Percentiles rank a stretch among this genome's conserved stretches.
Evolutionary conservation across 2,329 filamentous ascomycete species (phyloP).

Genomic region (Dactylellina haptotyla): DNA sequence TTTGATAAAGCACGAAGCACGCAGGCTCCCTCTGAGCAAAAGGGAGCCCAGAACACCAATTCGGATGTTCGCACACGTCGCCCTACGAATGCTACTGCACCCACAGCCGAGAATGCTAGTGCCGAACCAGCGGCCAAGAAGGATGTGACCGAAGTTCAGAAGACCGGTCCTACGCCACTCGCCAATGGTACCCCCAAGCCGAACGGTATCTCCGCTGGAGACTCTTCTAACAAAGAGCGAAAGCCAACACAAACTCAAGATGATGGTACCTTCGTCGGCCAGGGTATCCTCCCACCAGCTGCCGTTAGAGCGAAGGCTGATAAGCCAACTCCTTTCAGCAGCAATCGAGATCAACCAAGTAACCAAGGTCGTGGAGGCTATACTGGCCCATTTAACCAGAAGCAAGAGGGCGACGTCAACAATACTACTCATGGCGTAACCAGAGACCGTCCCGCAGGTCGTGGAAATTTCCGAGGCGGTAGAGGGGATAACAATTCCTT

Average conservation of each 20-base stretch:
- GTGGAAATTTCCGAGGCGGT: constrained; percentile 55
- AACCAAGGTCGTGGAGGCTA: constrained; percentile 21
- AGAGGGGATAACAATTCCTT: constrained; percentile 51
- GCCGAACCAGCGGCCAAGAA: constrained; percentile 26
- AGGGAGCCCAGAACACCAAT: constrained; percentile 23
- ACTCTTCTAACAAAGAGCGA: constrained; percentile 32
- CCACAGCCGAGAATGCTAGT: constrained; percentile 17
- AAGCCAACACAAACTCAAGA: constrained; percentile 42
- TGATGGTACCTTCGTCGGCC: constrained; percentile 52
- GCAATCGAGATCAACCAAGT: constrained; percentile 26
- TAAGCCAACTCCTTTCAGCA: constrained; percentile 15
- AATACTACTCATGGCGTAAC: constrained; percentile 14
- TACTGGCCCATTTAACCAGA: constrained; percentile 24
- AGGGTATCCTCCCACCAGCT: constrained; percentile 51
- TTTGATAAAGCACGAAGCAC: constrained; percentile 42
- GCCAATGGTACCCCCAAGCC: constrained; percentile 20
- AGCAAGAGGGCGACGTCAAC: constrained; percentile 32
- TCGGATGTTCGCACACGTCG: constrained; percentile 21
- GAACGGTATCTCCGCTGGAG: constrained; percentile 13
- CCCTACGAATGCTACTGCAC: constrained; percentile 23
- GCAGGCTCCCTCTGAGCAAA: constrained; percentile 37
- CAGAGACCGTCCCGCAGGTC: constrained; percentile 43
- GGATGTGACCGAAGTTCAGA: constrained; percentile 24
- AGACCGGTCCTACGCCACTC: constrained; percentile 7
- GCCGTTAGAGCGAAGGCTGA: constrained; percentile 34